Conservation (phyloP, 805 yeast genomes). For the Peterozyma toletana region DNA sequence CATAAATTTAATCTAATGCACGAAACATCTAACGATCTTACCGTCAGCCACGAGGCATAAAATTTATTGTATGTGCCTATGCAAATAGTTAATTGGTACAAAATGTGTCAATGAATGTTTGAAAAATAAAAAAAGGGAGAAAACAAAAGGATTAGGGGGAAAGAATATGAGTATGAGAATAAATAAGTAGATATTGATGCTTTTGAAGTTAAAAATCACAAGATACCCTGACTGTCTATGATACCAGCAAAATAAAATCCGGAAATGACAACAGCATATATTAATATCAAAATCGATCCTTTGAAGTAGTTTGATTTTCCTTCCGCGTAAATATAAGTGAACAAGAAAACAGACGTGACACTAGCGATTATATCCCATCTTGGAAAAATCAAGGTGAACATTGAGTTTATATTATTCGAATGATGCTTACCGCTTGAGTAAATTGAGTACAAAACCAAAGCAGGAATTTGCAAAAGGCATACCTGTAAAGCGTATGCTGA, state of each 20-base stretch:
- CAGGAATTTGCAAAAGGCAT: conserved; percentile 87
- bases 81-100: too few species aligned
- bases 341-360: conserved; percentile 77
- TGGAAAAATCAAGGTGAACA: conserved; percentile 85
- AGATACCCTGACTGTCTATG: conserved; percentile 21
- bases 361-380: conserved; percentile 91
- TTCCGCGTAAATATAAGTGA: conserved; percentile 91
- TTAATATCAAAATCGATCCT: conserved; percentile 78
- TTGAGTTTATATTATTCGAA: conserved; percentile 25
- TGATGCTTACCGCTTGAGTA: conserved; percentile 32
- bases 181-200: too few species aligned
- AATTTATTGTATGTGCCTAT: too few species aligned
- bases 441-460: conserved; percentile 73
- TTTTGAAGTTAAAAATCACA: not conserved
- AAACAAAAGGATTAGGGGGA: too few species aligned
- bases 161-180: too few species aligned
- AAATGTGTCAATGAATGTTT: too few species aligned
- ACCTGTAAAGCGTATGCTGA: conserved; percentile 96
- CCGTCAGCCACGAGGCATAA: too few species aligned
- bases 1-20: too few species aligned
- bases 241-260: conserved; percentile 71
- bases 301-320: conserved; percentile 96
- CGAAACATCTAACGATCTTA: too few species aligned
- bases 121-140: too few species aligned
- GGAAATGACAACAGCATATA: conserved; percentile 64